Conservation (phyloP, 2,329 filamentous ascomycete genomes). For the Aspergillus viridinutans region DNA sequence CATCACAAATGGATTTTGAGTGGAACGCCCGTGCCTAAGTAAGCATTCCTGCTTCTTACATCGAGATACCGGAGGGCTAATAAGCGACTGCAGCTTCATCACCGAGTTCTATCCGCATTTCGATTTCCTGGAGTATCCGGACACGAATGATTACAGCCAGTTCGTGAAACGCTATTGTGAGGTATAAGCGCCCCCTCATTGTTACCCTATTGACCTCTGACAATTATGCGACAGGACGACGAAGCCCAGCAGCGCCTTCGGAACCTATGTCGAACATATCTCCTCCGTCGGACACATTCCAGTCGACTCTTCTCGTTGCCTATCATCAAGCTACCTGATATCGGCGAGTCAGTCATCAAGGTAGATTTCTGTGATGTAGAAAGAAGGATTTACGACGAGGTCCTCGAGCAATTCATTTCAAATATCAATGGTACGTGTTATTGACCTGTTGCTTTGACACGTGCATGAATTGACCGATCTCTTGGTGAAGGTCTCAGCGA, state of each 20-base stretch:
- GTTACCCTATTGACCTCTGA: background rate
- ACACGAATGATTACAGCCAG: slow-evolving; percentile 17
- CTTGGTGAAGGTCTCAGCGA: background rate
- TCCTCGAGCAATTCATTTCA: slow-evolving; percentile 40
- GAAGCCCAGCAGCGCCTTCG: slow-evolving; percentile 19
- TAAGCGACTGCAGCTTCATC: slow-evolving; percentile 16
- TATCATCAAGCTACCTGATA: slow-evolving; percentile 52
- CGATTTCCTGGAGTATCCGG: slow-evolving; percentile 32
- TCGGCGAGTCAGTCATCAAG: slow-evolving; percentile 40
- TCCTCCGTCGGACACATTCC: slow-evolving; percentile 54
- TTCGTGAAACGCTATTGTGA: slow-evolving; percentile 26
- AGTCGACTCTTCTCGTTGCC: slow-evolving; percentile 51
- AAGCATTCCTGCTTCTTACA: slow-evolving; percentile 2
- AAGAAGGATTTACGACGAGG: slow-evolving; percentile 50
- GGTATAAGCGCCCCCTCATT: slow-evolving; percentile 7
- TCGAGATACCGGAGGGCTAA: background rate
- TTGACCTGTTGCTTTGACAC: background rate
- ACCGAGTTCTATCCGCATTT: slow-evolving; percentile 40
- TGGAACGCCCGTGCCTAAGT: slow-evolving; percentile 40
- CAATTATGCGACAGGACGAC: slow-evolving; percentile 3
- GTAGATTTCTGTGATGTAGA: slow-evolving; percentile 52
- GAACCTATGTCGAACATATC: slow-evolving; percentile 37
- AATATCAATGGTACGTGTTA: slow-evolving; percentile 18
- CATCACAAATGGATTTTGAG: slow-evolving; percentile 37
- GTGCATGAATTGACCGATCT: slow-evolving; percentile 28